Evolutionary conservation across 2,329 filamentous ascomycete genomes (phyloP).

Genomic region (Neoascochyta sp.): DNA sequence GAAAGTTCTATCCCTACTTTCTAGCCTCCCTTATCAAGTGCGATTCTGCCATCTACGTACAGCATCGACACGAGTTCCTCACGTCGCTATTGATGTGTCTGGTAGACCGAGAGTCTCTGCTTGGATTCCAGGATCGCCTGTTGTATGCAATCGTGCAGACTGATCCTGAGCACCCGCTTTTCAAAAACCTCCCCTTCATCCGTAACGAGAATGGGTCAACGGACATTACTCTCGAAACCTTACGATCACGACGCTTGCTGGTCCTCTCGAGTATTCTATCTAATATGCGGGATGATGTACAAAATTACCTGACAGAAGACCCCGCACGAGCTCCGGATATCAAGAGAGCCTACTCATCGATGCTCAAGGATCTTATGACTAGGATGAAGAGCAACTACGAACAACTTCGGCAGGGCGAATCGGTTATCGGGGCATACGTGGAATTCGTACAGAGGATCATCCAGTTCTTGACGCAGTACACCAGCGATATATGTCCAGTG

Average conservation of each 20-base stretch:
- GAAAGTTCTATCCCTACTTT: constrained; percentile 46
- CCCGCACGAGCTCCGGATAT: constrained; percentile 32
- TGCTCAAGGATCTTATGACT: constrained; percentile 56
- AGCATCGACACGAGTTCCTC: constrained; percentile 50
- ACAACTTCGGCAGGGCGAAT: constrained; percentile 43
- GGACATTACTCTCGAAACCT: constrained; percentile 50
- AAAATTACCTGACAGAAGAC: constrained; percentile 31
- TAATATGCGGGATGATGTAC: constrained; percentile 56
- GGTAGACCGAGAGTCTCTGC: constrained; percentile 56
- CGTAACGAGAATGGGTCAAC: constrained; percentile 39
- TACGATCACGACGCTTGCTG: constrained; percentile 52
- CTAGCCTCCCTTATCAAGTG: constrained; percentile 41
- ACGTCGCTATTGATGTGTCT: constrained; percentile 53
- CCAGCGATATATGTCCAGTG: constrained; percentile 54
- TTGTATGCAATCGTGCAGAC: constrained; percentile 53
- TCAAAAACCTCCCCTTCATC: constrained; percentile 58
- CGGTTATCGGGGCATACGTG: constrained; percentile 54
- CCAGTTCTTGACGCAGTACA: constrained; percentile 59
- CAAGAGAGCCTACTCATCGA: constrained; percentile 48
- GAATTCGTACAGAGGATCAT: constrained; percentile 60
- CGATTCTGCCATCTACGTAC: constrained; percentile 40
- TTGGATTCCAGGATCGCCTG: constrained; percentile 59
- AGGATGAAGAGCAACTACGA: constrained; percentile 60
- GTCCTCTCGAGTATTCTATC: constrained; percentile 55
- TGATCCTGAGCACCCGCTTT: constrained; percentile 45